Conservation (phyloP, 495 filamentous ascomycete species). For the Trichocladium uniseriatum region DNA sequence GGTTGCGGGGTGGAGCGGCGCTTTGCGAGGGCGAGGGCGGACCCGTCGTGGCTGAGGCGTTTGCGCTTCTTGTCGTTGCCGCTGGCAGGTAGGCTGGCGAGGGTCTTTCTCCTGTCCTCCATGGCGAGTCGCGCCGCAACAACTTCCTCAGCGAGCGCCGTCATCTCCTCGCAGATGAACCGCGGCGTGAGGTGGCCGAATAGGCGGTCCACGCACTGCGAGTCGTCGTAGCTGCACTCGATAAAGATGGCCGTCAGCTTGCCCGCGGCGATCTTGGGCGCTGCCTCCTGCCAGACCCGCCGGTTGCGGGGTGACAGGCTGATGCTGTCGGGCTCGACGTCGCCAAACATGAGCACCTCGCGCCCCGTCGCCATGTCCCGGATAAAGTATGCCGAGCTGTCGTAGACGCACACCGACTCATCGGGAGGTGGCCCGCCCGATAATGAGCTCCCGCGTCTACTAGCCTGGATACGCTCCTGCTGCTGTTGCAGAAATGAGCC, state of each 20-base stretch:
- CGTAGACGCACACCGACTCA: conserved; percentile 52
- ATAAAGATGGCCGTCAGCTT: conserved; percentile 75
- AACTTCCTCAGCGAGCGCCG: conserved; percentile 59
- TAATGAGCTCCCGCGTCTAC: conserved; percentile 18
- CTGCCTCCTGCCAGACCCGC: conserved; percentile 75
- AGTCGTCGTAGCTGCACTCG: conserved; percentile 85
- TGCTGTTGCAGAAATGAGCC: conserved; percentile 19
- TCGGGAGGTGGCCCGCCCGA: conserved; percentile 16
- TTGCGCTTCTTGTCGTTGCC: conserved; percentile 36
- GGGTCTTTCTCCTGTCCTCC: background rate
- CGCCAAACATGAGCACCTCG: conserved; percentile 88
- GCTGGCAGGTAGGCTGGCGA: conserved; percentile 9
- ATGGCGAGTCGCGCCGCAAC: conserved; percentile 22
- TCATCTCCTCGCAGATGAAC: conserved; percentile 69
- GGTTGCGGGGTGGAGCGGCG: conserved; percentile 7
- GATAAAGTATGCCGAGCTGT: conserved; percentile 89
- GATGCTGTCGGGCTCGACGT: conserved; percentile 85
- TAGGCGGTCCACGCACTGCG: conserved; percentile 59
- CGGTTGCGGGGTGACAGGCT: conserved; percentile 71
- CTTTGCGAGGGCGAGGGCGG: background rate
- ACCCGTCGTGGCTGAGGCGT: conserved; percentile 20
- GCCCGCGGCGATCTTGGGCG: conserved; percentile 63
- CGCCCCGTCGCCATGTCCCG: conserved; percentile 55
- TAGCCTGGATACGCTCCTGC: conserved; percentile 10
- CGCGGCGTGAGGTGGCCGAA: conserved; percentile 84